Base-by-base conservation (phyloP, 2,329 filamentous ascomycete species). In the Pestalotiopsis sp. region DNA sequence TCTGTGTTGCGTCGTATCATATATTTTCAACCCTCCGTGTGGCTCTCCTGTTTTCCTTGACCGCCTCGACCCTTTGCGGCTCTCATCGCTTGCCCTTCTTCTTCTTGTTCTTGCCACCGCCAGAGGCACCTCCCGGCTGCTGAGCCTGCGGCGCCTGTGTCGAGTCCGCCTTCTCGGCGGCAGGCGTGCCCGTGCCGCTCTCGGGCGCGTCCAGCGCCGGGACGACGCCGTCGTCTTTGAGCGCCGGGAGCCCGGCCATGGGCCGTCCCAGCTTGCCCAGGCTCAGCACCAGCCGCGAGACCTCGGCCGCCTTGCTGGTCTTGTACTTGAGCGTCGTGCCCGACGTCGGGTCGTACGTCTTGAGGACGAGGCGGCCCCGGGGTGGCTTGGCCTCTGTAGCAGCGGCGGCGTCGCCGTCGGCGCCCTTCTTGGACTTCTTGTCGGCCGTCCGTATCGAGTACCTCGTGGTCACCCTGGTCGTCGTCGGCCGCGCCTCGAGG, bases 221-320 rank as follows among this genome's bases (percentile, higher is more conserved):
- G 13, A 62, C 31, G 31, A 14, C 59, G 27, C 13, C 25, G 72
- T 80, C 84, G 64, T 85, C 84, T 68, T 72, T 77, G 65, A 65
- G 79, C 70, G 72, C 77, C 17, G 84, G 82, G 72, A 91, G 76
- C 41, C 85, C 88, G 14, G 88, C 88, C 85, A 92, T 91, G 68
- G 85, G 87, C 67, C 90, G 86, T n/a, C 91, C 93, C 73, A 98
- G 81, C 68, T 88, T 87, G 0, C 94, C 94, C 71, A 99, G 80
- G 58, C 91, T 89, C 65, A 90, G 88, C 68, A 99, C 88, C 75
- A 99, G 82, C 36, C 96, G 86, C 27, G 92, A 91, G 11, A 99
- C 94, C 82, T 98, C 95, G 23, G 93, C 93, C 23, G 92, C 93
- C 81, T 97, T 97, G 78, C 91, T 92, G 45, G 96, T 99, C 78